phyloP scores from a whole-genome alignment of 129 eudicot genomes.

The Centrapalus pauciflorus region DNA sequence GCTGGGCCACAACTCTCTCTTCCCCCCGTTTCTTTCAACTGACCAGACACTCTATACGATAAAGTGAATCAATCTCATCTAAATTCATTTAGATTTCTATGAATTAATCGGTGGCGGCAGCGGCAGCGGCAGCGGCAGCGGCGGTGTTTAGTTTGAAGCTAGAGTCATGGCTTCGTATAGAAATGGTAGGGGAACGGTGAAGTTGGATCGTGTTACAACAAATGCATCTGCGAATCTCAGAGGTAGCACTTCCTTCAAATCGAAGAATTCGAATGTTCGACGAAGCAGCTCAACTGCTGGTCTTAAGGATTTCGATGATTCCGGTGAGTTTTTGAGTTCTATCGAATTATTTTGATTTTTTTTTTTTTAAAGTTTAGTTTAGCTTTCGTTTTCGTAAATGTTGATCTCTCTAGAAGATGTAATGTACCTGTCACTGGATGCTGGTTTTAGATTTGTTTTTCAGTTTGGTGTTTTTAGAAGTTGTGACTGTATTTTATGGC shows the following conservation, averaged over 20 bases:
- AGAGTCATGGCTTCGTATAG: constrained; percentile 41
- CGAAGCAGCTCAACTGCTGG: constrained; percentile 48
- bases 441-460: constrained; percentile 5
- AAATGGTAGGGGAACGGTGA: constrained; percentile 50
- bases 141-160: not conserved
- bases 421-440: not conserved
- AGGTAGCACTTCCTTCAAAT: constrained; percentile 59
- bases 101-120: constrained; percentile 10
- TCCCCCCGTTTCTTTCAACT: constrained; percentile 21
- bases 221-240: constrained; percentile 41
- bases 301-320: constrained; percentile 24
- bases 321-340: constrained; percentile 43
- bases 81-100: constrained; percentile 1
- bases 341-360: not conserved
- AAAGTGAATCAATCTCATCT: not conserved
- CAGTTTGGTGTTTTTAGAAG: not conserved
- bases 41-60: not conserved
- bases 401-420: not conserved
- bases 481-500: not conserved
- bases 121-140: not conserved
- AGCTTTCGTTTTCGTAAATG: not conserved
- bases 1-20: constrained; percentile 17
- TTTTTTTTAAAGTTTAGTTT: no score
- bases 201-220: constrained; percentile 26
- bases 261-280: constrained; percentile 53